Conservation (phyloP, 106 monocot genomes). For the Gastrodia elata region DNA sequence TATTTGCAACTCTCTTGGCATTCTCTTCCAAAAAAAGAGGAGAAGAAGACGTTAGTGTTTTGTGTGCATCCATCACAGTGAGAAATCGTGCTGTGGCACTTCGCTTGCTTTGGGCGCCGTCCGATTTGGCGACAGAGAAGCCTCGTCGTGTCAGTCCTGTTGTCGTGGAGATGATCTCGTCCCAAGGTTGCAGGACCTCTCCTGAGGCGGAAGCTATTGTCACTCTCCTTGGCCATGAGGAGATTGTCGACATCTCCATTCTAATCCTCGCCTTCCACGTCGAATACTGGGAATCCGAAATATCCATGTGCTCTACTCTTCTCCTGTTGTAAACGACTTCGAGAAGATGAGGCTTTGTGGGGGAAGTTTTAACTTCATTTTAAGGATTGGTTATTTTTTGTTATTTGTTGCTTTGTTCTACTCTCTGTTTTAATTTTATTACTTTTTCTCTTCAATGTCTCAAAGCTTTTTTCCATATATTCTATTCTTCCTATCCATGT, state of each 20-base stretch:
- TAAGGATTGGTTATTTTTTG: too few relatives aligned
- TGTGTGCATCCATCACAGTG: neutral
- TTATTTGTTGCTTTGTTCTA: too few relatives aligned
- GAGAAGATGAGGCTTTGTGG: too few relatives aligned
- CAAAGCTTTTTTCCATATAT: too few relatives aligned
- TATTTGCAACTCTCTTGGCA: neutral
- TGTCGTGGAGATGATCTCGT: slow-evolving; percentile 78
- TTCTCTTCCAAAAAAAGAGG: neutral
- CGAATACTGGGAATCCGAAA: slow-evolving; percentile 98
- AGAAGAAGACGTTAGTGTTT: neutral
- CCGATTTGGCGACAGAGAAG: slow-evolving; percentile 39
- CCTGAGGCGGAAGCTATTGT: slow-evolving; percentile 69
- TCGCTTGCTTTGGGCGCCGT: slow-evolving; percentile 46
- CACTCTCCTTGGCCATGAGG: slow-evolving; percentile 32
- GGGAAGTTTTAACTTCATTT: too few relatives aligned
- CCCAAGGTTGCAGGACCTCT: slow-evolving; percentile 87
- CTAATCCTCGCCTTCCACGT: slow-evolving; percentile 73
- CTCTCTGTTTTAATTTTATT: too few relatives aligned
- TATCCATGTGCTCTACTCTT: too few relatives aligned
- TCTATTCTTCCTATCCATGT: too few relatives aligned
- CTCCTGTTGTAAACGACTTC: too few relatives aligned
- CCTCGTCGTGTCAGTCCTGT: slow-evolving; percentile 38
- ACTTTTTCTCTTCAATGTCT: too few relatives aligned
- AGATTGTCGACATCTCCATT: slow-evolving; percentile 25
- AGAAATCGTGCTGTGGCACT: slow-evolving; percentile 50